These are phyloP conservation scores for Artemisia argyi DNA, from an alignment of 129 eudicot genomes.

Conservation along the genomic window DNA sequence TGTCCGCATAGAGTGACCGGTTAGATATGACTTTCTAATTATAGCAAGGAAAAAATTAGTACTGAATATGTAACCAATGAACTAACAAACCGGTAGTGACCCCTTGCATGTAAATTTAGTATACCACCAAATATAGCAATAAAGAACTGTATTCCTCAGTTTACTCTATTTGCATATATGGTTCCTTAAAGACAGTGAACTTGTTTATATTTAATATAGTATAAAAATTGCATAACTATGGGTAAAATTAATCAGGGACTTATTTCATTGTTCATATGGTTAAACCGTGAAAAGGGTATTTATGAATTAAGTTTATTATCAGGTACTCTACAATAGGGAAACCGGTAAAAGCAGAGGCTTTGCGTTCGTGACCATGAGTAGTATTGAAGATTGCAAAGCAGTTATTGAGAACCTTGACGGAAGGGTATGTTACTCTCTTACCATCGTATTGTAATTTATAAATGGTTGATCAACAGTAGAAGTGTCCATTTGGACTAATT, in stretches of 20 bases:
- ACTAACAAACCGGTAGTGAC: too few relatives aligned
- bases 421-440: constrained; percentile 42
- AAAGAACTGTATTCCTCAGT: too few relatives aligned
- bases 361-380: constrained; percentile 96
- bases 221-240: too few relatives aligned
- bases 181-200: not conserved
- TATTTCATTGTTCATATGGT: constrained; percentile 7
- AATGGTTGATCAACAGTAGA: not conserved
- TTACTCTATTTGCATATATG: not conserved
- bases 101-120: too few relatives aligned
- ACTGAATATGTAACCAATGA: too few relatives aligned
- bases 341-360: constrained; percentile 93
- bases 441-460: not conserved
- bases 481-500: not conserved
- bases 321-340: constrained; percentile 80
- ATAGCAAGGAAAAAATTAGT: too few relatives aligned
- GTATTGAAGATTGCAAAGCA: constrained; percentile 63
- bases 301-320: constrained; percentile 7
- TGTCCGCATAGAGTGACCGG: too few relatives aligned
- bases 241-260: not conserved
- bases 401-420: constrained; percentile 91
- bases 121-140: too few relatives aligned
- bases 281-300: constrained; percentile 7
- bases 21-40: too few relatives aligned
- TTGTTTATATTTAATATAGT: not conserved